phyloP scores from a whole-genome alignment of 192 early-diverging fungal genomes.

The Mortierella hygrophila region DNA sequence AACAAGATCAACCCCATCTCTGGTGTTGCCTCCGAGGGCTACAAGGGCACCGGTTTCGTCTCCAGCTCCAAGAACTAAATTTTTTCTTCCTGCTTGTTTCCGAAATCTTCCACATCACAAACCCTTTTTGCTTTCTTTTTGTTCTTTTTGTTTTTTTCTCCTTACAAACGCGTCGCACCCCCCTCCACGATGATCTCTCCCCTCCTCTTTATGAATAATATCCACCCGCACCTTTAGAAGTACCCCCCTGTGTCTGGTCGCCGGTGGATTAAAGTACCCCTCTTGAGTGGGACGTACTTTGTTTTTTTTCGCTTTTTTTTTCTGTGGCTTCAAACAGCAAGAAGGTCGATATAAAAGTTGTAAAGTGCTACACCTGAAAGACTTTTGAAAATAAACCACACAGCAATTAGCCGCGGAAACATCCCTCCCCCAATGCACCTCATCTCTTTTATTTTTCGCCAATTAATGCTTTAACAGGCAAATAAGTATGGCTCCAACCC shows the following conservation, averaged over 20 bases:
- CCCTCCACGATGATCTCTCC: not conserved
- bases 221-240: not conserved
- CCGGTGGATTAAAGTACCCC: not conserved
- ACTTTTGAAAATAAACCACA: not conserved
- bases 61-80: conserved; percentile 57
- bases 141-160: not conserved
- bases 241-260: not conserved
- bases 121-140: not conserved
- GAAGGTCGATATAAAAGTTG: not conserved
- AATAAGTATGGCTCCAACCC: not conserved
- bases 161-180: not conserved
- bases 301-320: not conserved
- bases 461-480: not conserved
- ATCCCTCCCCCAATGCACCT: not conserved
- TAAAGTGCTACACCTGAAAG: not conserved
- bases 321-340: not conserved
- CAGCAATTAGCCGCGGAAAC: not conserved
- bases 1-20: conserved; percentile 81
- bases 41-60: conserved; percentile 81
- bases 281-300: not conserved
- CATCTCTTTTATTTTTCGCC: not conserved
- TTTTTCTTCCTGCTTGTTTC: not conserved
- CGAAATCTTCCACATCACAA: not conserved
- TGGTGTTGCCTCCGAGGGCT: conserved; percentile 81
- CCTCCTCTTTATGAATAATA: conserved; percentile 7